Evolutionary conservation across 2,329 filamentous ascomycete genomes (phyloP).

Genomic region (Zymoseptoria crescenta): DNA sequence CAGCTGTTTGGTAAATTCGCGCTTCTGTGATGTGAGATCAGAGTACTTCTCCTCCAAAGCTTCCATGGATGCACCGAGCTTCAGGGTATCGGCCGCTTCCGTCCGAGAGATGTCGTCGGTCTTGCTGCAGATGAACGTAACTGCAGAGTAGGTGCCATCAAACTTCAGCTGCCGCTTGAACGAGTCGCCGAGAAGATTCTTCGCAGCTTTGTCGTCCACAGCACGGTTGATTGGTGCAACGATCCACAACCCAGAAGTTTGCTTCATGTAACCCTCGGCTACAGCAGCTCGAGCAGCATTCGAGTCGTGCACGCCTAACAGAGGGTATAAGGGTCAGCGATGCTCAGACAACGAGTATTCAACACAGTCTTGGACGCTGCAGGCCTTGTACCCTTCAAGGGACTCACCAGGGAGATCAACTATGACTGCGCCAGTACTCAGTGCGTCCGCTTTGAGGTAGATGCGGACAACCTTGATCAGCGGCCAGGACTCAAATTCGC

Average conservation of each 20-base stretch:
- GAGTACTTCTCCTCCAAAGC: conserved; percentile 21
- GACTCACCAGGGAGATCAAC: conserved; percentile 49
- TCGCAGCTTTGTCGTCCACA: conserved; percentile 53
- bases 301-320: conserved; percentile 42
- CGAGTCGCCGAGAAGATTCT: conserved; percentile 47
- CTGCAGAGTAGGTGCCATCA: conserved; percentile 46
- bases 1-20: conserved; percentile 18
- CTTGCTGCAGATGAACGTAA: conserved; percentile 57
- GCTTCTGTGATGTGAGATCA: conserved; percentile 17
- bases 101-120: conserved; percentile 52
- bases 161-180: conserved; percentile 54
- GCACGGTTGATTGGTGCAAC: conserved; percentile 55
- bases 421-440: conserved; percentile 48
- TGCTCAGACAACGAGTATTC: too few species aligned
- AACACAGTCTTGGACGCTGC: too few species aligned
- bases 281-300: conserved; percentile 54
- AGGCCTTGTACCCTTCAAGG: too few species aligned
- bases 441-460: conserved; percentile 42
- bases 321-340: too few species aligned
- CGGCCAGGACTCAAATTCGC: conserved; percentile 40
- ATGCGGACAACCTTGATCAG: conserved; percentile 49
- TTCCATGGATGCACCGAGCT: conserved; percentile 29
- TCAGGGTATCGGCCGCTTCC: conserved; percentile 36
- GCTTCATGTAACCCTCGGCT: conserved; percentile 52
- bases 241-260: conserved; percentile 54